Conservation (phyloP, 2,329 filamentous ascomycete genomes). For the Monilinia aucupariae region DNA sequence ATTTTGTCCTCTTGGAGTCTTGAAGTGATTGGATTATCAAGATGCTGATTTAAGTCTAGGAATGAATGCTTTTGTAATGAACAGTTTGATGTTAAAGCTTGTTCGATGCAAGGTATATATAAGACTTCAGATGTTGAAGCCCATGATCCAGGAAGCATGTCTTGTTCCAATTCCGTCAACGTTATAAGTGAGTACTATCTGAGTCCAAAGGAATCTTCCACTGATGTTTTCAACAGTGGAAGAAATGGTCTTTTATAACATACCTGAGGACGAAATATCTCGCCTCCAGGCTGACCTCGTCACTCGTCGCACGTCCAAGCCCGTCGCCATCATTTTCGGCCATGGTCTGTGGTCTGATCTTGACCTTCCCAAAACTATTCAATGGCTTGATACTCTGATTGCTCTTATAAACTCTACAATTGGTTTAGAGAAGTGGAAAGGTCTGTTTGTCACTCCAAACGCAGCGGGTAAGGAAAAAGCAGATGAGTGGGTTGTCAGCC, state of each 20-base stretch:
- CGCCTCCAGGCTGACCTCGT: constrained; percentile 39
- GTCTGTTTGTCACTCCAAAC: constrained; percentile 41
- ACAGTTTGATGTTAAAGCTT: constrained; percentile 46
- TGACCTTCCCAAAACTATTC: constrained; percentile 38
- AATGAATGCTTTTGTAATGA: constrained; percentile 45
- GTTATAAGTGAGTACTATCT: constrained; percentile 34
- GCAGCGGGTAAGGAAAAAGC: constrained; percentile 43
- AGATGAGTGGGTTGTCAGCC: constrained; percentile 42
- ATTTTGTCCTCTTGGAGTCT: not conserved
- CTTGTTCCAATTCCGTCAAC: constrained; percentile 38
- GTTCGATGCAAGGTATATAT: constrained; percentile 46
- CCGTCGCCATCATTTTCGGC: constrained; percentile 42
- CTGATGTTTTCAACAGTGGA: constrained; percentile 32
- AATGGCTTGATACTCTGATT: constrained; percentile 40
- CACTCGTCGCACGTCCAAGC: constrained; percentile 19
- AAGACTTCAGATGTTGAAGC: constrained; percentile 42
- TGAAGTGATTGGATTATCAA: not conserved
- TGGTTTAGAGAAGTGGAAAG: constrained; percentile 22
- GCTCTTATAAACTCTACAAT: constrained; percentile 27
- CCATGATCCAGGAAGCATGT: constrained; percentile 40
- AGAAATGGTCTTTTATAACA: constrained; percentile 41
- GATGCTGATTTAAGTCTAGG: constrained; percentile 20
- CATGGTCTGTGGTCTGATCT: constrained; percentile 46
- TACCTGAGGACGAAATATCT: constrained; percentile 38
- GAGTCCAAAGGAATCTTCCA: rapidly evolving